Percentiles rank a stretch among this genome's conserved stretches.
phyloP scores from a whole-genome alignment of 148 eudicot genomes.

The Rhododendron griersonianum region DNA sequence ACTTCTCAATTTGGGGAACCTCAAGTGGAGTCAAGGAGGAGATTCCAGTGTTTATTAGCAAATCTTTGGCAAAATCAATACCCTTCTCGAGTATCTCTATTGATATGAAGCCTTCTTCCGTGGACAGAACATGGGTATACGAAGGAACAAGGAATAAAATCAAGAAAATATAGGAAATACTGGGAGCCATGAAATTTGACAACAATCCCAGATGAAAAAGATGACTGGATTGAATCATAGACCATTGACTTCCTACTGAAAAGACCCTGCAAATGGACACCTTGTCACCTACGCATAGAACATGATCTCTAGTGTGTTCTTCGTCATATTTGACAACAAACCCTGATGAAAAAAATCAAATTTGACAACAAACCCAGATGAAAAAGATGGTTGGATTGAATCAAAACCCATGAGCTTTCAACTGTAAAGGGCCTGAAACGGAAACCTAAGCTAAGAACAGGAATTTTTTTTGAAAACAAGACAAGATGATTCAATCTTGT shows the following conservation, averaged over 20 bases:
- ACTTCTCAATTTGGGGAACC: conserved; percentile 51
- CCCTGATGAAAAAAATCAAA: not conserved
- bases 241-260: not conserved
- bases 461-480: not conserved
- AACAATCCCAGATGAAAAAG: conserved; percentile 6
- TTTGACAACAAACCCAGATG: not conserved
- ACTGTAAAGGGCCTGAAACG: not conserved
- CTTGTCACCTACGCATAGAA: not conserved
- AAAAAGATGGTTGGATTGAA: not conserved
- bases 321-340: not conserved
- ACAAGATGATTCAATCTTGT: not conserved
- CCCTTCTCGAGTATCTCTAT: conserved; percentile 71
- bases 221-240: not conserved
- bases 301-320: too few relatives aligned
- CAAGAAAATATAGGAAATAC: not conserved
- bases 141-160: conserved; percentile 10
- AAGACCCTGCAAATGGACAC: not conserved
- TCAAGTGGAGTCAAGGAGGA: conserved; percentile 63
- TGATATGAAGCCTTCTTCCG: conserved; percentile 53
- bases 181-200: conserved; percentile 1
- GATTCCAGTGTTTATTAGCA: conserved; percentile 53
- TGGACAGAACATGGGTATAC: conserved; percentile 37
- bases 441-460: not conserved
- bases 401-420: not conserved
- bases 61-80: conserved; percentile 64